Evolutionary conservation across 768 basidiomycete species (phyloP).

Genomic region (Boletus reticulatus): DNA sequence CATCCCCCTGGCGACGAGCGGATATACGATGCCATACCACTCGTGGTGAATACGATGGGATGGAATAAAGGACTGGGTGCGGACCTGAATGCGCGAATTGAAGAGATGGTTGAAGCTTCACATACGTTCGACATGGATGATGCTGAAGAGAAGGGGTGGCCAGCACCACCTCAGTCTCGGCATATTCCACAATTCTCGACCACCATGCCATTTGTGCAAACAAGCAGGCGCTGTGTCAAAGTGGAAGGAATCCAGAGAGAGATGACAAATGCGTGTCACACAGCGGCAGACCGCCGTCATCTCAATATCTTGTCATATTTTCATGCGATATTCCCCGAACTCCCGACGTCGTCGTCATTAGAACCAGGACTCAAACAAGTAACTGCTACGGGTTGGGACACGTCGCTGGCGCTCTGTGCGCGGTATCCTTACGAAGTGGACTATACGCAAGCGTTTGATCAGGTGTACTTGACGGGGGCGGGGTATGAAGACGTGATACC

Average conservation of each 20-base stretch:
- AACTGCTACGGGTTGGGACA: slow-evolving; percentile 59
- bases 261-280: slow-evolving; percentile 27
- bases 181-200: slow-evolving; percentile 2
- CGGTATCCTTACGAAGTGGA: slow-evolving; percentile 72
- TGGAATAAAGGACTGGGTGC: slow-evolving; percentile 94
- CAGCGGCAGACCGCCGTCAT: slow-evolving; percentile 63
- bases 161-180: slow-evolving; percentile 1
- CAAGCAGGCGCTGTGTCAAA: neutral
- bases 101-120: slow-evolving; percentile 59
- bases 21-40: slow-evolving; percentile 62
- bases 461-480: slow-evolving; percentile 65
- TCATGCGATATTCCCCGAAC: slow-evolving; percentile 46
- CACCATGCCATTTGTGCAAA: neutral
- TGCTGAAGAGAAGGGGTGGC: slow-evolving; percentile 24
- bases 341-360: slow-evolving; percentile 18
- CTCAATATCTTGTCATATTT: slow-evolving; percentile 78
- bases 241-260: slow-evolving; percentile 47
- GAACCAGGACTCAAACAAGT: slow-evolving; percentile 29
- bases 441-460: slow-evolving; percentile 52
- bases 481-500: slow-evolving; percentile 78
- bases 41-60: slow-evolving; percentile 95
- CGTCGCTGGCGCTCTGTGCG: slow-evolving; percentile 63
- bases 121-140: slow-evolving; percentile 25
- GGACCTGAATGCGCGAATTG: slow-evolving; percentile 70
- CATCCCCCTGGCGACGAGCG: slow-evolving; percentile 34